phyloP scores from a whole-genome alignment of 2,329 filamentous ascomycete species.

The Pseudocercospora pini-densiflorae region DNA sequence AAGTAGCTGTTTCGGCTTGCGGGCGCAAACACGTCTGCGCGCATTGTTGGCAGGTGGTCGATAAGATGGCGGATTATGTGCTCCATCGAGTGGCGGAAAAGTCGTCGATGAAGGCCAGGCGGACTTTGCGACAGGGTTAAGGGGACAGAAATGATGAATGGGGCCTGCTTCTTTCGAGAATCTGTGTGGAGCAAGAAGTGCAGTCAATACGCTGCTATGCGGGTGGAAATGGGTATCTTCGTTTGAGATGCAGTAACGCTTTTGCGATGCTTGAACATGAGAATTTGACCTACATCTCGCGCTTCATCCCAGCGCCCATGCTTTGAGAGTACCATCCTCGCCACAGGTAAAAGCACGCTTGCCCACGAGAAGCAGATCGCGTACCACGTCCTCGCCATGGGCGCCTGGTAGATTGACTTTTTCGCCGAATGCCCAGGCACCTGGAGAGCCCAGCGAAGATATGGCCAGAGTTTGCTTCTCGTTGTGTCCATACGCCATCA shows the following conservation, averaged over 20 bases:
- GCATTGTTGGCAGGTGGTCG: not conserved
- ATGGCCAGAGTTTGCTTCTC: constrained; percentile 36
- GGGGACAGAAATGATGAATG: not conserved
- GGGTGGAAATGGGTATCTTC: not conserved
- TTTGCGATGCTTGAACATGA: not conserved
- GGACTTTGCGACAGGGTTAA: not conserved
- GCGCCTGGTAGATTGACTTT: constrained; percentile 45
- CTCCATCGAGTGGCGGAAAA: not conserved
- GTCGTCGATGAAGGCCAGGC: not conserved
- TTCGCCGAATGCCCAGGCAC: constrained; percentile 35
- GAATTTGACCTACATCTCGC: not conserved
- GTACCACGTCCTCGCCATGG: constrained; percentile 55
- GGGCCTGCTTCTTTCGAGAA: not conserved
- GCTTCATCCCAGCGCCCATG: constrained; percentile 42
- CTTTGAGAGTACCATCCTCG: constrained; percentile 53
- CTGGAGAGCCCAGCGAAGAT: constrained; percentile 31
- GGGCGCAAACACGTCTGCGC: not conserved
- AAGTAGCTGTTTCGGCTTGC: not conserved
- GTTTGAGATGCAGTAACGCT: not conserved
- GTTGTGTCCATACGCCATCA: constrained; percentile 39
- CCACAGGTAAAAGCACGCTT: constrained; percentile 48
- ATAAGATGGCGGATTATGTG: not conserved
- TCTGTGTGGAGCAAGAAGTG: not conserved
- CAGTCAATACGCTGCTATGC: not conserved
- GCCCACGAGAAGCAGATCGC: constrained; percentile 49